Conservation (phyloP, 2,329 filamentous ascomycete species). For the Ceratocystis albifundus region DNA sequence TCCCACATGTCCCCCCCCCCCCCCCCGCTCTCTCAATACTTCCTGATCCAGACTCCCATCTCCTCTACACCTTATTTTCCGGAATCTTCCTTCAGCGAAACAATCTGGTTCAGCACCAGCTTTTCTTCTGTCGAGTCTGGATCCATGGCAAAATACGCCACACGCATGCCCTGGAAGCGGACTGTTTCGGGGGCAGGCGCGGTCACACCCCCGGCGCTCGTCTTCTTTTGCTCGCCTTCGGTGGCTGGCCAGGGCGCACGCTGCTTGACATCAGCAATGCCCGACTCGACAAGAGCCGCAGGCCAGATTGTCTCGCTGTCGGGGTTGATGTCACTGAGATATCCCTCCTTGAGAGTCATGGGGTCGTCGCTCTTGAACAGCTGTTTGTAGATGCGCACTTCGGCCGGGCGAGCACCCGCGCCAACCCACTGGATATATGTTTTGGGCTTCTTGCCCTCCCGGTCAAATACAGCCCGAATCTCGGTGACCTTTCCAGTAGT, state of each 20-base stretch:
- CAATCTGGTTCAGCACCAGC: constrained; percentile 80
- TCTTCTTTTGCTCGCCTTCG: constrained; percentile 53
- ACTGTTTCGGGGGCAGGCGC: constrained; percentile 58
- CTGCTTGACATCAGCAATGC: constrained; percentile 63
- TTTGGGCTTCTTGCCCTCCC: constrained; percentile 61
- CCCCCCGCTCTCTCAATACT: background rate
- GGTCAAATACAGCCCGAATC: constrained; percentile 53
- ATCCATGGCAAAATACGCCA: constrained; percentile 77
- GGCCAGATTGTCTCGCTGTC: constrained; percentile 70
- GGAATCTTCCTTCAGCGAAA: constrained; percentile 80
- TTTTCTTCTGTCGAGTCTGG: constrained; percentile 67
- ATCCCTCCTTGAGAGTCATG: constrained; percentile 63
- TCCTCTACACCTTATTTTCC: constrained; percentile 41
- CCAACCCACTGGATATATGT: constrained; percentile 82
- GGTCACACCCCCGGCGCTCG: background rate
- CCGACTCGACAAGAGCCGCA: constrained; percentile 68
- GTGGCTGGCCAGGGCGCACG: constrained; percentile 74
- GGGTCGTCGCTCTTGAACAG: constrained; percentile 84
- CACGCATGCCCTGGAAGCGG: constrained; percentile 81
- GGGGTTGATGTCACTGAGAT: constrained; percentile 72
- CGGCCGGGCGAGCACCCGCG: constrained; percentile 54
- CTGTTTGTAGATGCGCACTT: constrained; percentile 66
- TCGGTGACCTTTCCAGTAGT: constrained; percentile 52
- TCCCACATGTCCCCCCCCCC: background rate
- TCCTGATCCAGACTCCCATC: too few relatives aligned